Evolutionary conservation across 768 basidiomycete species (phyloP), one percentile per base, ranked within the genome.

Genomic region (Termitomyces sp.): DNA sequence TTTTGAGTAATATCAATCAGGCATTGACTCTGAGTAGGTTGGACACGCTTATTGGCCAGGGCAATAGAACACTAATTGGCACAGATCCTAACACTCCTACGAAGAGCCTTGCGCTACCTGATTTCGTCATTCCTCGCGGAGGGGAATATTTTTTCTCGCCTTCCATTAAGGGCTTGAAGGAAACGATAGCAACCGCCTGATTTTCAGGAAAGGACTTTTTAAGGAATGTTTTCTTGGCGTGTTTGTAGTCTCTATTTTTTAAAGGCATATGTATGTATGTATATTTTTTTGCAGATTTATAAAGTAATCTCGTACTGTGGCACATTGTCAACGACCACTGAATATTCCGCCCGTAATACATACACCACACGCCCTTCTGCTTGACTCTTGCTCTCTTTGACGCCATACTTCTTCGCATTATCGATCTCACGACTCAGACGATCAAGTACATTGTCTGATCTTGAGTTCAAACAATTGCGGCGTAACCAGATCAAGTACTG

Each of bases 321-420:
- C 20, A 53, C 16, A 13, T 12, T 29, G 15, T 22, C 39, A 3
- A 57, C 18, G 7, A 87, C 94, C 10, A 79, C 85, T 4, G 90
- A 92, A 68, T 85, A 80, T 97, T 12, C 90, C 93, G 0, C 79
- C 98, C 15, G 85, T 96, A 5, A 88, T 98, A 55, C 94, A 97
- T 64, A n/a, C n/a, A n/a, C n/a, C 96, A 98, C 66, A 89, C 84
- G 0, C 96, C 96, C 0, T 89, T 90, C 59, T 95, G 94, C 67
- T 78, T 98, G 62, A 93, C 95, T 0, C 98, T 98, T 68, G 95
- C 93, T 0, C 94, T 94, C 72, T 97, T 94, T 65, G 77, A 80
- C 51, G 51, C 73, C 2, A 66, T 67, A 11, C 77, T 70, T 2
- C 67, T 75, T 7, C 78, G 74, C 57, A 75, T 98, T n/a, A 78